Evolutionary conservation across 164 flowering plant species (phyloP).

Genomic region (Brasenia schreberi): DNA sequence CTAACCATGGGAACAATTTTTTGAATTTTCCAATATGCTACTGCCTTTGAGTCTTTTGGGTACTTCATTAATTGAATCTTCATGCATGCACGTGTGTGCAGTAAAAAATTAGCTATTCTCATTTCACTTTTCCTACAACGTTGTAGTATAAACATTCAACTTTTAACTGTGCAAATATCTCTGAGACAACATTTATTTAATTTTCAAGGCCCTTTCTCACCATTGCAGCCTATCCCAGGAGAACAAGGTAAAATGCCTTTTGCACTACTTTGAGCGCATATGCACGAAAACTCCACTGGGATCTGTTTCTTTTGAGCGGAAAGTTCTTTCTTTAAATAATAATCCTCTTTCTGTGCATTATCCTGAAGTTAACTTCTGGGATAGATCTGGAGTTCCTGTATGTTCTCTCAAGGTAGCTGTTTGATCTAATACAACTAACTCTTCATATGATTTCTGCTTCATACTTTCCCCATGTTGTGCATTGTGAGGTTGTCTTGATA

Average conservation of each 20-base stretch:
- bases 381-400: slow-evolving; percentile 41
- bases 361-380: slow-evolving; percentile 58
- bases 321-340: slow-evolving; percentile 49
- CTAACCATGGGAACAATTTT: no score
- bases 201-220: slow-evolving; percentile 49
- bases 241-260: slow-evolving; percentile 63
- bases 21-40: no score
- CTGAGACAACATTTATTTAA: background rate
- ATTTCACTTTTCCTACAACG: no score
- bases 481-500: background rate
- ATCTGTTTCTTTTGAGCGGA: slow-evolving; percentile 74
- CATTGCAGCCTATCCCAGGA: slow-evolving; percentile 36
- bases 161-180: background rate
- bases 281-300: slow-evolving; percentile 43
- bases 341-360: slow-evolving; percentile 19
- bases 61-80: no score
- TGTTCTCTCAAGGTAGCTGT: slow-evolving; percentile 58
- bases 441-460: background rate
- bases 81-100: no score
- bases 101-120: no score
- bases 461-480: background rate
- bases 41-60: no score
- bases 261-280: slow-evolving; percentile 82
- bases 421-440: background rate
- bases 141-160: no score